Evolutionary conservation across 2,329 filamentous ascomycete species (phyloP), one percentile per base, ranked within the genome.

Genomic region (Trichoderma brevicompactum): DNA sequence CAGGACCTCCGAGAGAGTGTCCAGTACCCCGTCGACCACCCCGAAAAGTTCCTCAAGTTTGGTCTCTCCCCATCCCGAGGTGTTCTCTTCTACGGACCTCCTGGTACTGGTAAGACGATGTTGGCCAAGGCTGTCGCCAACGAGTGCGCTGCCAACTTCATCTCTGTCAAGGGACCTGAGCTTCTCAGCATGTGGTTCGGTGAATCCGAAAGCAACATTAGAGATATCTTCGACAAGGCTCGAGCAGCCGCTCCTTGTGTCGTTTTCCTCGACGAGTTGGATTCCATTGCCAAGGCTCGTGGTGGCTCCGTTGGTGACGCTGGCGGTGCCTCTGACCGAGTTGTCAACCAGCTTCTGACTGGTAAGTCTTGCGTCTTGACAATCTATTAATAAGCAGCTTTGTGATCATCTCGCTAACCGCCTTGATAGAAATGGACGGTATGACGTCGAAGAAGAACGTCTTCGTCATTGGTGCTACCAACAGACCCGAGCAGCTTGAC

Each of bases 381-480:
- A 28, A 28, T 28, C 23, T 28, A 5, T 28, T 28, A 28, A 28
- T 28, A 28, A 28, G 23, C 23, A 28, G 23, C 23, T 28, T 28
- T 28, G 6, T 12, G 12, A 19, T 40, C 15, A 23, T 64, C 58
- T 65, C 66, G 72, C 83, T 88, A 79, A 87, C 73, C 50, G 9
- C 53, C 36, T 10, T 19, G 15, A 36, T 69, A 91, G 92, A 98
- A 87, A 97, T 98, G 94, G 94, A 98, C 72, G 94, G 94, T 74
- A 98, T 98, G 94, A 98, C 94, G 52, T 97, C 94, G 44, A 99
- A 99, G 92, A 99, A 99, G 91, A 99, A 99, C 79, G 95, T 99
- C 70, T 99, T 99, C 81, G 95, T 99, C 70, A 99, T 99, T 74
- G 95, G 95, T 79, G 95, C 95, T 52, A 99, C 95, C 80, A 99